Evolutionary conservation across 2,329 filamentous ascomycete species (phyloP).

Genomic region (Cladosporium sp.): DNA sequence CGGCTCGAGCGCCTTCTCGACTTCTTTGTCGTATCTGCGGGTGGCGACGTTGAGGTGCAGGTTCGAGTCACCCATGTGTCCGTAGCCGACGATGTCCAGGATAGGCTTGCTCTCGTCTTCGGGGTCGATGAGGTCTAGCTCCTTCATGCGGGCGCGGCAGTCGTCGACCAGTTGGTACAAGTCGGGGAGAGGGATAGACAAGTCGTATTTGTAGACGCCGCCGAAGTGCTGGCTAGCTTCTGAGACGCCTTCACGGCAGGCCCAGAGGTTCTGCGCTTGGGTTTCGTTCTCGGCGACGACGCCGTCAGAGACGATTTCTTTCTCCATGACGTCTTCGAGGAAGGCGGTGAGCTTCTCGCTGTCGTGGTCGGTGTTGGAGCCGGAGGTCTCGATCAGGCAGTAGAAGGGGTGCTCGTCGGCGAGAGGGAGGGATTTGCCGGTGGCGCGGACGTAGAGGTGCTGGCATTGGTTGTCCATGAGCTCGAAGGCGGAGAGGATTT

Average conservation of each 20-base stretch:
- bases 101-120: conserved; percentile 75
- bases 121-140: conserved; percentile 71
- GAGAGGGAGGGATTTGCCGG: conserved; percentile 75
- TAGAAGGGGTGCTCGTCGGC: conserved; percentile 89
- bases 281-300: conserved; percentile 93
- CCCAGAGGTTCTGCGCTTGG: conserved; percentile 81
- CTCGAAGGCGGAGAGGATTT: conserved; percentile 97
- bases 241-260: conserved; percentile 89
- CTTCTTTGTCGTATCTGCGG: conserved; percentile 77
- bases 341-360: conserved; percentile 85
- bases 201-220: conserved; percentile 97
- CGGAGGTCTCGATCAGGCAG: conserved; percentile 93
- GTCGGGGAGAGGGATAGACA: conserved; percentile 86
- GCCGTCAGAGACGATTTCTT: conserved; percentile 83
- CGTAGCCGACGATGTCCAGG: conserved; percentile 89
- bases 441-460: conserved; percentile 71
- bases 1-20: conserved; percentile 86
- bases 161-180: conserved; percentile 91
- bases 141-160: conserved; percentile 68
- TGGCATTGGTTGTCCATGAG: conserved; percentile 90
- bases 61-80: conserved; percentile 97
- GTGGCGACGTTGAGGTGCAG: conserved; percentile 89
- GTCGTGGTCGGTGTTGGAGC: conserved; percentile 92
- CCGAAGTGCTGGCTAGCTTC: conserved; percentile 88
- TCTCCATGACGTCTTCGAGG: conserved; percentile 86